These are phyloP conservation scores for Stramenopiles sp. DNA, from an alignment of 352 stramenopile genomes.

Conservation along the genomic window DNA sequence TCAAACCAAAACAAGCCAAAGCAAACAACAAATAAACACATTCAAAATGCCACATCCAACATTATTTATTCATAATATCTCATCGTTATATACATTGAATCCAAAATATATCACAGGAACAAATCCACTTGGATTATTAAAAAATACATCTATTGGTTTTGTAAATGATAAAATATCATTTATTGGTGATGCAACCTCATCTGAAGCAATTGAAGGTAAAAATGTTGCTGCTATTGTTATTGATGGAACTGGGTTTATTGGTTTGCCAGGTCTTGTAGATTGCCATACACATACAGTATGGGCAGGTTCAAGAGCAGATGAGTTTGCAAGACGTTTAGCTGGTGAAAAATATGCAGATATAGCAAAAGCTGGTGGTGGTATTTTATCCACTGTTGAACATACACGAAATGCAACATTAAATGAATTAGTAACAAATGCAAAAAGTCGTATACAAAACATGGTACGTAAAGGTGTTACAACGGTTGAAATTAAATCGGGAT, in stretches of 20 bases:
- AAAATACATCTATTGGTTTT: neutral
- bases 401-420: neutral
- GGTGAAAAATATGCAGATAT: neutral
- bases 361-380: neutral
- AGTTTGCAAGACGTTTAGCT: neutral
- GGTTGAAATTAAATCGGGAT: neutral
- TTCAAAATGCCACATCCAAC: neutral
- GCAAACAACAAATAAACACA: too few relatives aligned
- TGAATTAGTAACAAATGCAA: neutral
- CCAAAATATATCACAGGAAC: neutral
- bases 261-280: neutral
- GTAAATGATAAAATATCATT: neutral
- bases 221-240: neutral
- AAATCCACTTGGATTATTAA: neutral
- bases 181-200: neutral
- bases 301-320: neutral
- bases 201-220: neutral
- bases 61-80: neutral
- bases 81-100: neutral
- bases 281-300: neutral
- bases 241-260: neutral
- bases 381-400: neutral
- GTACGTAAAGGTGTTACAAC: neutral
- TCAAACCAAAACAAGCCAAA: too few relatives aligned
- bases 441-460: neutral